Conservation (phyloP, 768 basidiomycete genomes). For the Fistulinella prunicolor region DNA sequence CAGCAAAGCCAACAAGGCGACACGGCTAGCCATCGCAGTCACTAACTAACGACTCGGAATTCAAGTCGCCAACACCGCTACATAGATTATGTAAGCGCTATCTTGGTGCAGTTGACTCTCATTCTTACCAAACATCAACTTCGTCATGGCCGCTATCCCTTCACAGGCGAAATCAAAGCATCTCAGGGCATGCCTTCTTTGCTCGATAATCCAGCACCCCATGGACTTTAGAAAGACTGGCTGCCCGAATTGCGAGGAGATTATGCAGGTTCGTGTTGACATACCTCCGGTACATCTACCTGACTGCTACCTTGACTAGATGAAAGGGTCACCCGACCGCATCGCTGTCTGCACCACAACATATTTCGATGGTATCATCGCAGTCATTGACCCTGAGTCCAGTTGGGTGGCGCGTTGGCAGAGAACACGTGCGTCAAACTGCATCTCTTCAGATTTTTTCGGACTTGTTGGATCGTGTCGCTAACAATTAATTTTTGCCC, state of each 20-base stretch:
- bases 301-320: constrained; percentile 43
- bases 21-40: constrained; percentile 41
- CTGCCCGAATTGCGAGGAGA: constrained; percentile 97
- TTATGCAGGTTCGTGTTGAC: constrained; percentile 68
- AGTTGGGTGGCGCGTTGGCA: constrained; percentile 99
- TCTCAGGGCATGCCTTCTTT: constrained; percentile 89
- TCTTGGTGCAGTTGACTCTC: too few relatives aligned
- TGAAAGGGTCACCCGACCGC: constrained; percentile 84
- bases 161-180: constrained; percentile 62
- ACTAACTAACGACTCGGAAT: not conserved
- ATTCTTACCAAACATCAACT: too few relatives aligned
- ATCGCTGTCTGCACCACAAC: constrained; percentile 86
- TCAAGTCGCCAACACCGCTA: not conserved
- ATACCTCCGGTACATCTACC: not conserved
- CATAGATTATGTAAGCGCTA: constrained; percentile 21
- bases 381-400: constrained; percentile 77
- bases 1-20: constrained; percentile 44
- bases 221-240: constrained; percentile 81
- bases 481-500: constrained; percentile 5
- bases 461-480: not conserved
- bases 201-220: constrained; percentile 84
- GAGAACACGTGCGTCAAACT: constrained; percentile 71
- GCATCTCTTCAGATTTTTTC: constrained; percentile 35
- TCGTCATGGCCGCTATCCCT: constrained; percentile 47
- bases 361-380: constrained; percentile 89